Percentiles rank a stretch among this genome's conserved stretches.
phyloP scores from a whole-genome alignment of 1,139 yeast species.

The Taphrina wiesneri region DNA sequence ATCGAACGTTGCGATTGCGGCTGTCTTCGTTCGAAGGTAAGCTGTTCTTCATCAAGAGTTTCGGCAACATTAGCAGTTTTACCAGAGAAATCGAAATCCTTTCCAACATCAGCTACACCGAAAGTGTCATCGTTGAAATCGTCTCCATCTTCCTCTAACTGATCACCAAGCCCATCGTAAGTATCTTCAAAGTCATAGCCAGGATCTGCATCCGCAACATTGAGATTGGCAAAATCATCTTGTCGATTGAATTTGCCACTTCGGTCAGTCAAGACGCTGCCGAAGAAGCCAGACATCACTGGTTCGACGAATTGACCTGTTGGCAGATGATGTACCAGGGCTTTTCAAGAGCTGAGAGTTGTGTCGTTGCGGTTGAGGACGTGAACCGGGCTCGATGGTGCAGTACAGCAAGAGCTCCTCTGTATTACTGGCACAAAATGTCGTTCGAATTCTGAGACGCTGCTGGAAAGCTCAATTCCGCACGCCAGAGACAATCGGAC shows the following conservation, averaged over 20 bases:
- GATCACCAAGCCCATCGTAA: conserved; percentile 74
- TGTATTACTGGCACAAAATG: too few relatives aligned
- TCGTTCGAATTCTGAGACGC: too few relatives aligned
- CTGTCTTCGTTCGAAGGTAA: conserved; percentile 55
- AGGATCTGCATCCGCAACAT: background rate
- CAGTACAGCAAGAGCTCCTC: background rate
- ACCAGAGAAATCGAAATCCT: conserved; percentile 73
- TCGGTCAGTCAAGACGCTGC: conserved; percentile 25
- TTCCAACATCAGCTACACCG: conserved; percentile 59
- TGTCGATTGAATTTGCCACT: conserved; percentile 26
- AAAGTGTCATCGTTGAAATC: conserved; percentile 86
- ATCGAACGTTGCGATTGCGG: background rate
- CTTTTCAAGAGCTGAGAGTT: background rate
- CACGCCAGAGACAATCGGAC: too few relatives aligned
- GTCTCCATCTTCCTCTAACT: conserved; percentile 70
- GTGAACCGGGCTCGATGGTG: background rate
- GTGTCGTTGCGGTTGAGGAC: background rate
- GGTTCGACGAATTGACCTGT: too few relatives aligned
- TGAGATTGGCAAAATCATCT: conserved; percentile 25
- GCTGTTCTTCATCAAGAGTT: conserved; percentile 46
- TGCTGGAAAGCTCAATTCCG: too few relatives aligned
- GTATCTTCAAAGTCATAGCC: conserved; percentile 76
- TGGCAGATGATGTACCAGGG: background rate
- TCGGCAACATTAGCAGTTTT: conserved; percentile 48
- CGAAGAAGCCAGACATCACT: conserved; percentile 27